Evolutionary conservation across 208 protist species (phyloP), one percentile per base, ranked within the genome.

Genomic region (Acanthamoeba royreba): DNA sequence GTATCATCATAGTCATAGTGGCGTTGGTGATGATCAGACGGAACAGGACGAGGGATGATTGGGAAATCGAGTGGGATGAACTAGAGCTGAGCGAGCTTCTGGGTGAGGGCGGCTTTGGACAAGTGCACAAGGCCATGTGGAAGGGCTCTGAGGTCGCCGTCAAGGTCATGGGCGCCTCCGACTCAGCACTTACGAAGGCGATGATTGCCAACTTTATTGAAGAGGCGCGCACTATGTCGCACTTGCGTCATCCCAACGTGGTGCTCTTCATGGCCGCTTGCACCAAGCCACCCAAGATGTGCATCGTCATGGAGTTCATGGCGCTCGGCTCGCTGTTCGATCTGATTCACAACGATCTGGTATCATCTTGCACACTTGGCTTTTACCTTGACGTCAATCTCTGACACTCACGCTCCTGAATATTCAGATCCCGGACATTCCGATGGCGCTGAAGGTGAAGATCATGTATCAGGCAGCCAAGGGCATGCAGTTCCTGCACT

Each of bases 401-500:
- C n/a, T n/a, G n/a, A n/a, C n/a, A n/a, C n/a, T n/a, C n/a, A n/a
- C n/a, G n/a, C n/a, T n/a, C n/a, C n/a, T n/a, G n/a, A n/a, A n/a
- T n/a, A n/a, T n/a, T n/a, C n/a, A n/a, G n/a, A 83, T 83, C 40
- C 72, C 72, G 28, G 72, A 83, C 3, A 46, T 83, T 8, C 72
- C 72, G 3, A 52, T 83, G 72, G 42, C 72, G 4, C 40, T 83
- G 22, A 83, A 52, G 72, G 72, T 83, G 25, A 52, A 52, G 72
- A 52, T 83, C 42, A 52, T 52, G 72, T 52, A 28, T 8, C 72
- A 83, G 72, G 72, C 72, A 43, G 72, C 72, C 42, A 83, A 83
- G 72, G 93, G 93, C 45, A 74, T 94, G 45, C 47, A 93, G 33
- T 94, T 85, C 81, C 79, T 94, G 4, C 93, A 94, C 79, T 55